These are phyloP conservation scores for Diutina neorugosa DNA, from an alignment of 1,139 yeast species.

Conservation along the genomic window DNA sequence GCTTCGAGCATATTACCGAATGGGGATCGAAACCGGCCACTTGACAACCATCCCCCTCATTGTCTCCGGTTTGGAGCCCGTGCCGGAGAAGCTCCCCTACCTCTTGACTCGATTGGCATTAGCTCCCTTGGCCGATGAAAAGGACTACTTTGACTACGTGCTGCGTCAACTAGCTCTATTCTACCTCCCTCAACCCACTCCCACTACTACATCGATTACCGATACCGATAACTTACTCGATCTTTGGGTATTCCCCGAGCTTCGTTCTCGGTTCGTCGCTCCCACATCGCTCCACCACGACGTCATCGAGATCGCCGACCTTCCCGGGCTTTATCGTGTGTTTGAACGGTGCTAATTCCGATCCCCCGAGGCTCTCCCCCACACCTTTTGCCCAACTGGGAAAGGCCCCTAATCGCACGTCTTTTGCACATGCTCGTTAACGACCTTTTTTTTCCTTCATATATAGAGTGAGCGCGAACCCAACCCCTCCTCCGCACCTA, in stretches of 20 bases:
- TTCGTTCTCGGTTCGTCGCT: slow-evolving; percentile 56
- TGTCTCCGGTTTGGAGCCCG: slow-evolving; percentile 50
- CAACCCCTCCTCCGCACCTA: background rate
- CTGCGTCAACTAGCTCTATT: slow-evolving; percentile 59
- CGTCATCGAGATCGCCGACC: slow-evolving; percentile 75
- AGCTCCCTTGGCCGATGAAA: slow-evolving; percentile 58
- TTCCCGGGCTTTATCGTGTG: slow-evolving; percentile 83
- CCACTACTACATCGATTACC: slow-evolving; percentile 9
- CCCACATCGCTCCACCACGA: slow-evolving; percentile 38
- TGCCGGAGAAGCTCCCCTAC: slow-evolving; percentile 49
- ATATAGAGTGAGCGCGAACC: background rate
- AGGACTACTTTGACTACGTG: slow-evolving; percentile 52
- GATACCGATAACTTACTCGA: slow-evolving; percentile 32
- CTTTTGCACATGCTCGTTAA: background rate
- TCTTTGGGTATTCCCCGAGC: slow-evolving; percentile 49
- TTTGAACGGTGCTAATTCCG: slow-evolving; percentile 88
- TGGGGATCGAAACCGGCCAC: slow-evolving; percentile 16
- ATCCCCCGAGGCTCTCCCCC: too few species aligned
- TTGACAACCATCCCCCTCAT: slow-evolving; percentile 56
- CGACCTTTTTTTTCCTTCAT: background rate
- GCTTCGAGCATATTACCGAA: slow-evolving; percentile 65
- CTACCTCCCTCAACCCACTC: slow-evolving; percentile 45
- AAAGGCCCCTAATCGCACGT: background rate
- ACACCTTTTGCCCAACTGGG: background rate
- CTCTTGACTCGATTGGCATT: slow-evolving; percentile 54